Base-by-base conservation (phyloP, 495 filamentous ascomycete genomes). In the Neurospora sp. region DNA sequence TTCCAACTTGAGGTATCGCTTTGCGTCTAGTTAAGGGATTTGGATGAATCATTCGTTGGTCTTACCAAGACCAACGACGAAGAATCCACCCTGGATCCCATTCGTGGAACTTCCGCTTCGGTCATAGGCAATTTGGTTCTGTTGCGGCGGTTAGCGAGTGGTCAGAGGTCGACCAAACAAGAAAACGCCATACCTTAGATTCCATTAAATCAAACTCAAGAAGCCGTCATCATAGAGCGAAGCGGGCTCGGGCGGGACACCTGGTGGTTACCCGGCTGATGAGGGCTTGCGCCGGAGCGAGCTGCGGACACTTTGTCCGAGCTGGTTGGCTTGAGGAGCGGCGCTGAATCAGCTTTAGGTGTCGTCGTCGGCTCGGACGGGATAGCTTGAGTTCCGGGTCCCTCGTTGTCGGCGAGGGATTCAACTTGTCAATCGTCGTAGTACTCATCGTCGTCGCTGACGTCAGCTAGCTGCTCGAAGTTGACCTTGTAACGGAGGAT, bases 401-500 rank as follows among this genome's bases (percentile, higher is more conserved):
- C 94, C 94, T 97, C 94, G 93, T 91, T 86, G 81, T 83, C 77
- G 85, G 91, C 93, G 93, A 97, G 93, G 94, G 86, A 85, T 88
- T 92, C 87, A 86, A 89, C 91, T 86, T 91, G 93, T 97, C 94
- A 97, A 96, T 97, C 94, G 85, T 98, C 96, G 84, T 98, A 98
- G 86, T 97, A 98, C 79, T 98, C 94, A 86, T 98, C 96, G 83
- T 99, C 96, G 83, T 97, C 95, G 82, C 92, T 91, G 77, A 90
- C 88, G 83, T 99, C 96, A 78, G 92, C 92, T 81, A 99, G 89
- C 82, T 99, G 96, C 85, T 99, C 96, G 86, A 99, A 99, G 86
- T 99, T 99, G 86, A 99, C 92, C 86, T 98, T 98, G 89, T 99
- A 99, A 74, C 96, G 93, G 79, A 99, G 90, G 77, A 99, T 91